Base-by-base conservation (phyloP, 192 early-diverging fungal genomes). In the Coemansia sp. region DNA sequence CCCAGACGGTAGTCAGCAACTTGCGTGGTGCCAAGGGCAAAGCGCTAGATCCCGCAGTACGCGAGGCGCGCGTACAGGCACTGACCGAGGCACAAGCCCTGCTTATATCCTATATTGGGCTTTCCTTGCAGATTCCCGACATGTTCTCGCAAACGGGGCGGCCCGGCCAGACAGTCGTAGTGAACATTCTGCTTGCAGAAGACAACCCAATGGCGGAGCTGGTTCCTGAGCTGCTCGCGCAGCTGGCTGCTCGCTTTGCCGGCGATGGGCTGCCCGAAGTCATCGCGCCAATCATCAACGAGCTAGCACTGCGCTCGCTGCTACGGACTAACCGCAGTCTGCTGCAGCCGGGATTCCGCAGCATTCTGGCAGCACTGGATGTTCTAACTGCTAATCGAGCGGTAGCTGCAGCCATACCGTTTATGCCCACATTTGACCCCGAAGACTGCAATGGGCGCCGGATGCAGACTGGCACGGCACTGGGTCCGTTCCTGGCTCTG, bases 51-150 rank as follows among this genome's bases (percentile, higher is more conserved):
- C 46, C 76, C 11, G 48, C 64, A 3, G 80, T 83, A 17, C 69
- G 87, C 0, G 64, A 81, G 26, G 58, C 79, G n/a, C 84, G 95
- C 5, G 40, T 88, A 5, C 51, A 48, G 9, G 79, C 80, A 6
- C 45, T 98, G 53, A 73, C 84, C 34, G 59, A 70, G 12, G 70
- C 83, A 9, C 80, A 83, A 40, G 70, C 36, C 0, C 50, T 97
- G 44, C 56, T 96, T 15, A 78, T 96, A 2, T 93, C 87, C 45
- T 98, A 97, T 64, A 81, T 83, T 45, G 90, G 90, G 5, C 75
- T 95, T 26, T 77, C 90, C 38, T 56, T 97, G 31, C 92, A 89
- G 44, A 82, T 92, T 54, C 88, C 89, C n/a, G 93, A 90, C 18
- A 90, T 90, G 85, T 96, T 94, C 56, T 84, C 93, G 18, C 92